Evolutionary conservation across 306 rosid genomes (phyloP).

Genomic region (Acacia melanoxylon): DNA sequence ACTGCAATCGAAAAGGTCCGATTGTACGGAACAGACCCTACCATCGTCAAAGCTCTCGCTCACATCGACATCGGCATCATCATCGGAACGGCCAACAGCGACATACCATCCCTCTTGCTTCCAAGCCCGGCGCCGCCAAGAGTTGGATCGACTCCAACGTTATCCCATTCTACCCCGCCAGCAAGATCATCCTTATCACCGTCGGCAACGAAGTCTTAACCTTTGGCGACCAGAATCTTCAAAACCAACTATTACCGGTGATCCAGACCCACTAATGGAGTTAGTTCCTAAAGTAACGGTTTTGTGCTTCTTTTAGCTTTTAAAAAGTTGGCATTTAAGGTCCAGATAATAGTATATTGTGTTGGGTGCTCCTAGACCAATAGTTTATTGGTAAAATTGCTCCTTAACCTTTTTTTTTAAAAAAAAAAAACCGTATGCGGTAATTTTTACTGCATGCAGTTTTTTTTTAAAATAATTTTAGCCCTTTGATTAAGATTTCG

Average conservation of each 20-base stretch:
- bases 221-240: slow-evolving; percentile 54
- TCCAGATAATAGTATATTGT: too few species aligned
- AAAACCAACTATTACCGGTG: slow-evolving; percentile 77
- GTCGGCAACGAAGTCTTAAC: slow-evolving; percentile 94
- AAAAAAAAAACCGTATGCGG: too few species aligned
- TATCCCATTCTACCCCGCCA: slow-evolving; percentile 67
- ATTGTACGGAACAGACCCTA: slow-evolving; percentile 85
- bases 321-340: too few species aligned
- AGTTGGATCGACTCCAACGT: slow-evolving; percentile 76
- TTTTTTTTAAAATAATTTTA: too few species aligned
- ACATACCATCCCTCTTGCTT: slow-evolving; percentile 78
- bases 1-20: slow-evolving; percentile 83
- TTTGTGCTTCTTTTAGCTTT: too few species aligned
- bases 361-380: too few species aligned
- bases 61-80: slow-evolving; percentile 89
- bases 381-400: too few species aligned
- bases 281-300: too few species aligned
- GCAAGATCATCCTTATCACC: slow-evolving; percentile 84
- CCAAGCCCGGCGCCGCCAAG: slow-evolving; percentile 67
- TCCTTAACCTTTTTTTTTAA: too few species aligned
- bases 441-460: too few species aligned
- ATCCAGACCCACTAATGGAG: slow-evolving; percentile 36
- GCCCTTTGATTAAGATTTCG: too few species aligned
- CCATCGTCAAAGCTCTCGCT: slow-evolving; percentile 80
- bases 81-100: slow-evolving; percentile 82